Conservation (phyloP, 176 grass and related monocot genomes). For the Chrysopogon serrulatus region DNA sequence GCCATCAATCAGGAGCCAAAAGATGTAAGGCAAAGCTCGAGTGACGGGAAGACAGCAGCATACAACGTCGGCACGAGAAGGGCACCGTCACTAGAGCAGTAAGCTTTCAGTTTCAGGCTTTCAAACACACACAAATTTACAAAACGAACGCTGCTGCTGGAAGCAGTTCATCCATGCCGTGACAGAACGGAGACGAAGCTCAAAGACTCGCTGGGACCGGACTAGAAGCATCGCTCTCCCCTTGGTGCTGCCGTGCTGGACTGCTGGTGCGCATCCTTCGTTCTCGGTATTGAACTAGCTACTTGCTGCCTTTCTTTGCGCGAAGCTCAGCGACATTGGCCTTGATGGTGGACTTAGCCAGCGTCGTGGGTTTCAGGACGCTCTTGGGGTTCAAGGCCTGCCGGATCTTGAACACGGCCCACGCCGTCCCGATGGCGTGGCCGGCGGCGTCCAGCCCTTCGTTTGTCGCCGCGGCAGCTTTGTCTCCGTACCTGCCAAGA, state of each 20-base stretch:
- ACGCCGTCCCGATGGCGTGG: constrained; percentile 60
- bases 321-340: constrained; percentile 38
- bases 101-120: not conserved
- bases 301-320: constrained; percentile 29
- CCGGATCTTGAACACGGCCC: constrained; percentile 81
- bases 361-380: constrained; percentile 44
- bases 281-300: not conserved
- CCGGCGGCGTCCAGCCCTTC: constrained; percentile 71
- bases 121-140: not conserved
- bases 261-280: not conserved
- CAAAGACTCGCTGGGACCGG: not conserved
- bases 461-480: constrained; percentile 54
- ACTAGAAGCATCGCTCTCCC: not conserved
- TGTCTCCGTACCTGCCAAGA: constrained; percentile 66
- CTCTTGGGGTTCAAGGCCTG: constrained; percentile 78
- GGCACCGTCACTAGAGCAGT: not conserved
- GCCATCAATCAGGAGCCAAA: too few relatives aligned
- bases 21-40: too few relatives aligned
- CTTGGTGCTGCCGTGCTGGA: not conserved
- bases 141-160: not conserved
- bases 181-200: not conserved
- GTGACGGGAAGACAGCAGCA: too few relatives aligned
- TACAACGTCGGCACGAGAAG: not conserved
- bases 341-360: constrained; percentile 49
- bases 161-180: not conserved